phyloP scores from a whole-genome alignment of 2,329 filamentous ascomycete species.

The Paraphoma chrysanthemicola region DNA sequence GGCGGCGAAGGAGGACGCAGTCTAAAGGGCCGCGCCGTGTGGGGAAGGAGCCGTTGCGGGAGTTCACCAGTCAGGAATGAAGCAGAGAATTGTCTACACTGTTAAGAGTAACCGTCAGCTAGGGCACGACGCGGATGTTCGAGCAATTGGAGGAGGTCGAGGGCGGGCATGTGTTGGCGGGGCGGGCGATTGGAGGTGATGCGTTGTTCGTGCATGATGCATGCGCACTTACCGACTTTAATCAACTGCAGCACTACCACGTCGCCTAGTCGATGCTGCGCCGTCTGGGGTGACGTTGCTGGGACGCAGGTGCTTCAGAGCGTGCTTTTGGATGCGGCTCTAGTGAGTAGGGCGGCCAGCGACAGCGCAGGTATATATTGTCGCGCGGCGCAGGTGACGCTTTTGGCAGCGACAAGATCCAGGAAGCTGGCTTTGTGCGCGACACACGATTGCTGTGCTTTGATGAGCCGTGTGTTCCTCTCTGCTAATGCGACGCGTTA shows the following conservation, averaged over 20 bases:
- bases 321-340: constrained; percentile 28
- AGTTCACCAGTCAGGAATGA: constrained; percentile 42
- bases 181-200: constrained; percentile 52
- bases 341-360: constrained; percentile 23
- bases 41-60: constrained; percentile 42
- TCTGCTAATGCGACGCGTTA: constrained; percentile 29
- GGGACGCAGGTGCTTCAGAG: constrained; percentile 14
- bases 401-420: constrained; percentile 19
- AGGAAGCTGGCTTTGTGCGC: constrained; percentile 26
- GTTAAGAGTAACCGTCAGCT: constrained; percentile 44
- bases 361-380: constrained; percentile 31
- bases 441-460: constrained; percentile 27
- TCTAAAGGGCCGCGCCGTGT: constrained; percentile 46
- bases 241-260: constrained; percentile 41
- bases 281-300: constrained; percentile 30
- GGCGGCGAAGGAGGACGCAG: constrained; percentile 26
- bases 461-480: constrained; percentile 31
- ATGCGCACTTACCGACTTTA: constrained; percentile 48
- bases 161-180: constrained; percentile 47
- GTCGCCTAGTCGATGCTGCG: constrained; percentile 29
- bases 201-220: constrained; percentile 53
- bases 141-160: constrained; percentile 48
- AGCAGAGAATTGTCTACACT: constrained; percentile 39
- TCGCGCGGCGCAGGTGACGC: constrained; percentile 38
- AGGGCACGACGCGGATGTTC: constrained; percentile 36